phyloP scores from a whole-genome alignment of 192 early-diverging fungal species.

The Gaertneriomyces semiglobifer region DNA sequence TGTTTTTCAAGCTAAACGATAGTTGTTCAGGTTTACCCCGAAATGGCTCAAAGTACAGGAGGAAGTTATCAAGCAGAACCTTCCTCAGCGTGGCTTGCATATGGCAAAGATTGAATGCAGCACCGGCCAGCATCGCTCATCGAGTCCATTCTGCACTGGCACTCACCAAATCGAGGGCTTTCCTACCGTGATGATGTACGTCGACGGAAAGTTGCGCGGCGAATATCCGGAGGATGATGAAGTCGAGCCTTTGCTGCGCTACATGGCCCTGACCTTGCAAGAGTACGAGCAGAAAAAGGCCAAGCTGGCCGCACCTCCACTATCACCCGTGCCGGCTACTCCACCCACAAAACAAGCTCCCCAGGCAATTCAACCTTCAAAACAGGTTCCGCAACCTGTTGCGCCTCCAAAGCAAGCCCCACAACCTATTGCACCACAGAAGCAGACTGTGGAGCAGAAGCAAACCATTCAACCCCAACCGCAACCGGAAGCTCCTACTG shows the following conservation, averaged over 20 bases:
- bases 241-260: slow-evolving; percentile 8
- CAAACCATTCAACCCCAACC: too few species aligned
- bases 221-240: slow-evolving; percentile 28
- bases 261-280: slow-evolving; percentile 9
- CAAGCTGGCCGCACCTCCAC: too few species aligned
- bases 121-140: not conserved
- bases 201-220: slow-evolving; percentile 21
- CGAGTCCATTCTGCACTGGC: not conserved
- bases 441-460: too few species aligned
- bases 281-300: not conserved
- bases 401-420: too few species aligned
- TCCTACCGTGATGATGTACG: slow-evolving; percentile 28
- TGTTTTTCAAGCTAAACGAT: not conserved
- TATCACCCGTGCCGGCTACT: too few species aligned
- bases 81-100: slow-evolving; percentile 1
- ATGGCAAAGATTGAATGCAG: slow-evolving; percentile 35
- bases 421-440: too few species aligned
- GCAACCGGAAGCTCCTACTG: too few species aligned
- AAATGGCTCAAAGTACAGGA: slow-evolving; percentile 26
- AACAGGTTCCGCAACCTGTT: too few species aligned
- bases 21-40: slow-evolving; percentile 12
- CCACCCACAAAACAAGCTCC: too few species aligned
- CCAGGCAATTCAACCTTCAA: too few species aligned
- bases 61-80: not conserved
- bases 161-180: slow-evolving; percentile 18